Percentiles rank a stretch among this genome's conserved stretches.
These are phyloP conservation scores for Mallotus nudiflorus DNA, from an alignment of 345 rosid species.

Conservation along the genomic window DNA sequence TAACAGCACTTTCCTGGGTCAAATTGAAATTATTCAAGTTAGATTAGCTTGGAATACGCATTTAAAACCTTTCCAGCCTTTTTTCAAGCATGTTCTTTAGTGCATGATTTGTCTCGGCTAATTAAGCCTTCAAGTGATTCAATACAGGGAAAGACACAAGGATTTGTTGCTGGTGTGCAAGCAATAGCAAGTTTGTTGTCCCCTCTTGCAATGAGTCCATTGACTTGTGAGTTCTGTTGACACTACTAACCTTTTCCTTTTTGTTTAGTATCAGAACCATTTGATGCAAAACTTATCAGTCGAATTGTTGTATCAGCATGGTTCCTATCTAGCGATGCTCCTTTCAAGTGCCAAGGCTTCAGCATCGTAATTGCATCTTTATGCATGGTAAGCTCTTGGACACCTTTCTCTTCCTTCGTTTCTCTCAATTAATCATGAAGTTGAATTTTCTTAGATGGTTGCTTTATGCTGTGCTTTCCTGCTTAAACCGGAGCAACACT, in stretches of 20 bases:
- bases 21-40: too few species aligned
- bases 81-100: not conserved
- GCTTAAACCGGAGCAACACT: conserved; percentile 30
- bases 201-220: conserved; percentile 54
- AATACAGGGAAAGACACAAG: conserved; percentile 54
- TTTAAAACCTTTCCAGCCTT: too few species aligned
- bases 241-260: too few species aligned
- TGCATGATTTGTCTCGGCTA: not conserved
- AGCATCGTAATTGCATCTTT: conserved; percentile 46
- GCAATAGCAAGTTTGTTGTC: conserved; percentile 48
- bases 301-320: conserved; percentile 34
- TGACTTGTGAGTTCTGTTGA: conserved; percentile 42
- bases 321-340: conserved; percentile 47
- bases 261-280: too few species aligned
- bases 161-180: conserved; percentile 50
- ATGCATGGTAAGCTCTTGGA: conserved; percentile 41
- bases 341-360: conserved; percentile 57
- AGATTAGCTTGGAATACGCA: too few species aligned
- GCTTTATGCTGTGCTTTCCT: conserved; percentile 37
- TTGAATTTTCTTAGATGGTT: conserved; percentile 26
- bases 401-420: not conserved
- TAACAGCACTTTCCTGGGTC: too few species aligned
- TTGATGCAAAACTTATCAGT: not conserved
- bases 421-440: not conserved
- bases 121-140: not conserved